Evolutionary conservation across 2,329 filamentous ascomycete species (phyloP).

Genomic region (Diaporthe sp.): DNA sequence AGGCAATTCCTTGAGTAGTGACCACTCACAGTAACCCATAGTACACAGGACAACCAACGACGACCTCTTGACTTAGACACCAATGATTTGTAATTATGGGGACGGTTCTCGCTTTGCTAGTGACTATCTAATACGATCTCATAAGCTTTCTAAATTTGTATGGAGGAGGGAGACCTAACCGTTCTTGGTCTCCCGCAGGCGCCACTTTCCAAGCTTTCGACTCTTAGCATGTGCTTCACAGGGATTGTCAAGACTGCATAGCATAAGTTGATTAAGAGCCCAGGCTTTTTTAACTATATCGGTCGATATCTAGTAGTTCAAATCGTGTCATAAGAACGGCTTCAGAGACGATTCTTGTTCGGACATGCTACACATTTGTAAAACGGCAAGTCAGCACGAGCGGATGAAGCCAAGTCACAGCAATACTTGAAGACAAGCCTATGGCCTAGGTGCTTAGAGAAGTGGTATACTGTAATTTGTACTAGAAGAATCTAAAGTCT

Average conservation of each 20-base stretch:
- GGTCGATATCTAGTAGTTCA: not conserved
- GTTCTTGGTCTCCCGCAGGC: not conserved
- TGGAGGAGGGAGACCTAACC: not conserved
- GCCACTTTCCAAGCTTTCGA: not conserved
- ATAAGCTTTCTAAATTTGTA: not conserved
- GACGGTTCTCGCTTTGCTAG: too few relatives aligned
- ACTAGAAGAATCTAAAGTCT: not conserved
- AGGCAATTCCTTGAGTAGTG: too few relatives aligned
- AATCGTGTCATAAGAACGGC: too few relatives aligned
- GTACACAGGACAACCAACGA: not conserved
- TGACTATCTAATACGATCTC: not conserved
- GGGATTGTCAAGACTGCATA: not conserved
- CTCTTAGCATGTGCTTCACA: not conserved
- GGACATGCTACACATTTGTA: not conserved
- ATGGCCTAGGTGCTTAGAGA: not conserved
- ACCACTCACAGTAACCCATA: not conserved
- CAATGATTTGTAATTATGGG: not conserved
- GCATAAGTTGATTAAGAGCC: not conserved
- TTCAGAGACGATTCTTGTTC: too few relatives aligned
- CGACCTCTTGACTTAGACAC: not conserved
- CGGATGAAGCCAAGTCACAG: not conserved
- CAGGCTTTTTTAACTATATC: not conserved
- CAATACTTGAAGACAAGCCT: not conserved
- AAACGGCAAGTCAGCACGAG: not conserved
- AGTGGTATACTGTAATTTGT: not conserved